Conservation (phyloP, 495 filamentous ascomycete species). For the Pyronema omphalodes region DNA sequence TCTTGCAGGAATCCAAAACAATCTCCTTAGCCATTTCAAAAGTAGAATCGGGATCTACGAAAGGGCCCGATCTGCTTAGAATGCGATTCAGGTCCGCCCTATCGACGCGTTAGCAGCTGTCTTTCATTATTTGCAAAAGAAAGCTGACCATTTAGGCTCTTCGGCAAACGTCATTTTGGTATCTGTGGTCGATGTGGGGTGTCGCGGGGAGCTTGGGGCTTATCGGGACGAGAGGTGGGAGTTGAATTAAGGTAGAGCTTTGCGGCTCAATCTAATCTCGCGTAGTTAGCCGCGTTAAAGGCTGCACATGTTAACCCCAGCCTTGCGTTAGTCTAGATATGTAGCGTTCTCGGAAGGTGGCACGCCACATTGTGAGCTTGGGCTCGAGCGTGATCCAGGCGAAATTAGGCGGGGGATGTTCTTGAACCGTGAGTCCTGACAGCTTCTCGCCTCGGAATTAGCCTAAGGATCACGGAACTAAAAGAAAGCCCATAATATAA, state of each 20-base stretch:
- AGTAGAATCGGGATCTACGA: constrained; percentile 49
- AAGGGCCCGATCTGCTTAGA: constrained; percentile 56
- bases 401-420: too few species aligned
- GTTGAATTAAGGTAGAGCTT: background rate
- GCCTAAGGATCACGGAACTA: too few species aligned
- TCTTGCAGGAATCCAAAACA: constrained; percentile 41
- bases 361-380: too few species aligned
- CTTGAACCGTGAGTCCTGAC: too few species aligned
- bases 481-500: too few species aligned
- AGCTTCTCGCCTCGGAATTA: too few species aligned
- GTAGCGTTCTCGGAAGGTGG: too few species aligned
- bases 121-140: background rate
- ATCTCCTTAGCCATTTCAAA: constrained; percentile 41
- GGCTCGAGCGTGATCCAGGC: too few species aligned
- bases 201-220: background rate
- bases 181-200: background rate
- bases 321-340: too few species aligned
- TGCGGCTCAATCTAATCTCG: background rate
- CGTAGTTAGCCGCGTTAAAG: too few species aligned
- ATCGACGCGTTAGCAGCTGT: background rate
- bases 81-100: constrained; percentile 72
- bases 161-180: constrained; percentile 15
- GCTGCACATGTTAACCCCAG: too few species aligned
- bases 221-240: background rate
- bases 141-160: constrained; percentile 12